Conservation (phyloP, 176 grass and related monocot genomes). For the Cenchrus americanus region DNA sequence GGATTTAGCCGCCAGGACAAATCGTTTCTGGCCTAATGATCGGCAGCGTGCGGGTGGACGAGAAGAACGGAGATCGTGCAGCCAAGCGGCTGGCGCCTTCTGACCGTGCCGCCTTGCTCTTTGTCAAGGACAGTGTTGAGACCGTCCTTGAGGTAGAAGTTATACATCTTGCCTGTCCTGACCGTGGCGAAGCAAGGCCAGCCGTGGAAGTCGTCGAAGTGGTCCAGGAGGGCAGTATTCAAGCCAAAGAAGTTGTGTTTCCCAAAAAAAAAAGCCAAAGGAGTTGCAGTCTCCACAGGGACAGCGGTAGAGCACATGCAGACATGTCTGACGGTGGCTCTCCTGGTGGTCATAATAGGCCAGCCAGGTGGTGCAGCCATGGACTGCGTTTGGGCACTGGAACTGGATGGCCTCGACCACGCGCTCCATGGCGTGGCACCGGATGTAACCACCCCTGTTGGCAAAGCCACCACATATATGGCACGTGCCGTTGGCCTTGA, state of each 20-base stretch:
- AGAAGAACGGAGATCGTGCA: background rate
- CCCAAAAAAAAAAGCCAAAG: too few species aligned
- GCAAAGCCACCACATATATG: background rate
- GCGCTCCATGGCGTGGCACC: background rate
- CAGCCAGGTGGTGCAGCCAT: background rate
- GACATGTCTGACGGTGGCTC: background rate
- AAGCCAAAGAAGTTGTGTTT: too few species aligned
- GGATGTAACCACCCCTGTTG: background rate
- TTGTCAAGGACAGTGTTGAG: background rate
- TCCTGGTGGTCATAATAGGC: background rate
- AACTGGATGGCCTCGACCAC: background rate
- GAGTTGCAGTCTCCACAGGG: too few species aligned
- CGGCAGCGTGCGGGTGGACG: background rate
- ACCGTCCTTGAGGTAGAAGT: too few species aligned
- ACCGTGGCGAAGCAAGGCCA: too few species aligned
- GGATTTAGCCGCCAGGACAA: too few species aligned
- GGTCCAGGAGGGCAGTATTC: too few species aligned
- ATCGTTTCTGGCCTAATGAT: too few species aligned
- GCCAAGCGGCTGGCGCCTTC: background rate
- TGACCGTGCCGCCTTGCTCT: background rate
- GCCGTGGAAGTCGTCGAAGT: too few species aligned
- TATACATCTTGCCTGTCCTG: background rate
- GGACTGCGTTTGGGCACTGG: background rate
- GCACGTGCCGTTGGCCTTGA: background rate
- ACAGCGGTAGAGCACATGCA: background rate